Base-by-base conservation (phyloP, 1,139 yeast species). In the Protomyces inundatus region DNA sequence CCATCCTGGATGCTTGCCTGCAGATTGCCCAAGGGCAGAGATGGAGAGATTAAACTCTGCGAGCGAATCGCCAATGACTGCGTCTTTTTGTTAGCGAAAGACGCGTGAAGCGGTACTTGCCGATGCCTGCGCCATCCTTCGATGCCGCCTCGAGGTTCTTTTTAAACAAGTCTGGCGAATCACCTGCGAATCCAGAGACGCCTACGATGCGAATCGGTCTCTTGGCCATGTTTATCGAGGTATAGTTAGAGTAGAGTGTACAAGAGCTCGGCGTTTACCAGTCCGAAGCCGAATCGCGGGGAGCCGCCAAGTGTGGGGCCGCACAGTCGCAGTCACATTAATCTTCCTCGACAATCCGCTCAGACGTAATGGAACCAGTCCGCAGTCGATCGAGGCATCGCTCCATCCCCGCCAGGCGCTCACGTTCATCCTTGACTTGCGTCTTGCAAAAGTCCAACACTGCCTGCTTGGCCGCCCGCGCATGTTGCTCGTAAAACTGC, bases 31-130 rank as follows among this genome's bases (percentile, higher is more conserved):
- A 50, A 64, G 54, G 9, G 71, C 59, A 54, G 69, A 69, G 56
- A 65, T 63, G 14, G 71, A 57, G 23, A 70, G 36, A 55, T 70
- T 70, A 69, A 70, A 67, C 54, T 70, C 71, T 14, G 71, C 69
- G 42, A 70, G 64, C 54, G 66, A 70, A 62, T 70, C 71, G 3
- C 71, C 71, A 34, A 66, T 68, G 14, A 70, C 42, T 14, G 42
- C 42, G 9, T 39, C 42, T 39, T 5, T 23, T 39, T 7, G 42
- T 39, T 10, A 39, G 42, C 23, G 23, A 23, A 2, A 23, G 23
- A 23, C 23, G 23, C 23, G 23, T 23, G 23, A 23, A 23, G 23
- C 23, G 23, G 23, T 23, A 23, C 23, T 23, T 23, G 23, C 23
- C 48, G n/a, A 42, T 42, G 32, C 48, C 48, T 2, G n/a, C 66